phyloP scores from a whole-genome alignment of 2,329 filamentous ascomycete genomes.

The Teratosphaeria viscida region DNA sequence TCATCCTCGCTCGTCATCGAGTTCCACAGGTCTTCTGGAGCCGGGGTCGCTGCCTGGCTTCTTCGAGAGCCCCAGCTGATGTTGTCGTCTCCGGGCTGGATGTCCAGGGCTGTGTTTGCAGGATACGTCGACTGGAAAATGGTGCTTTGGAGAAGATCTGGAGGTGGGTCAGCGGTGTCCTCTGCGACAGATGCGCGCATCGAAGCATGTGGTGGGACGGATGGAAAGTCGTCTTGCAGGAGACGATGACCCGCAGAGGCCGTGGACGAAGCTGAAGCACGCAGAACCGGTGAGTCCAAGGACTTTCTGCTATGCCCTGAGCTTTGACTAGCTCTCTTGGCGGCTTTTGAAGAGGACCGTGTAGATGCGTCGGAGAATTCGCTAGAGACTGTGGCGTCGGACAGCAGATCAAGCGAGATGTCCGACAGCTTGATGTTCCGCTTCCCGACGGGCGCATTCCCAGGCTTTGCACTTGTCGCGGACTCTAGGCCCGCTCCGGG shows the following conservation, averaged over 20 bases:
- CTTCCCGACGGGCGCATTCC: neutral
- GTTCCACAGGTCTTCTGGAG: conserved; percentile 22
- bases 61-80: conserved; percentile 25
- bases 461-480: conserved; percentile 25
- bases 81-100: conserved; percentile 27
- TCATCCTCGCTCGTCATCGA: conserved; percentile 23
- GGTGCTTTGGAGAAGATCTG: neutral
- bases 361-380: conserved; percentile 11
- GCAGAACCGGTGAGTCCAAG: neutral
- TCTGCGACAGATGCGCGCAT: neutral
- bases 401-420: conserved; percentile 19
- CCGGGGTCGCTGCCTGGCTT: conserved; percentile 13
- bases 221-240: neutral
- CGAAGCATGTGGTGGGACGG: neutral
- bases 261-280: neutral
- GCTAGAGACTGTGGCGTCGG: conserved; percentile 12
- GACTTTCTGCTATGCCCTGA: neutral
- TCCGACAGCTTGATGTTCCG: conserved; percentile 13
- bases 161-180: neutral
- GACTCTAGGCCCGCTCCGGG: conserved; percentile 58
- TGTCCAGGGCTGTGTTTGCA: conserved; percentile 14
- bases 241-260: neutral
- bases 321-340: neutral
- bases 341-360: conserved; percentile 4
- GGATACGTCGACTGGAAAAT: neutral